A percentile compares a stretch with the other conserved stretches of the same genome.
Conservation (phyloP, 768 basidiomycete species). For the Kwoniella sp. region DNA sequence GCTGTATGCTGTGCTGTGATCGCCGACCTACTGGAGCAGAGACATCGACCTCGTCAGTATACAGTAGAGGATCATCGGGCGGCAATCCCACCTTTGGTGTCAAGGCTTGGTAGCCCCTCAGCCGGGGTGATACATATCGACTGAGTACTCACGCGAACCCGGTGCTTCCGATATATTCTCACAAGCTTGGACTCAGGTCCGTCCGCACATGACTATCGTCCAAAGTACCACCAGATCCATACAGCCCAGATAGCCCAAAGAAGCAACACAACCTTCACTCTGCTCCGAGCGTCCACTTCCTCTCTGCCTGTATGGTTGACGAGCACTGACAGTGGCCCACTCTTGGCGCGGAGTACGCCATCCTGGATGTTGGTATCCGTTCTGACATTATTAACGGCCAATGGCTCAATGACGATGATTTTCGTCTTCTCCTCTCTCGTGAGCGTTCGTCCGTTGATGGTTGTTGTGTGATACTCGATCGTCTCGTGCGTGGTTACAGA, state of each 20-base stretch:
- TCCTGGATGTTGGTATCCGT: background rate
- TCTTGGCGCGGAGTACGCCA: too few relatives aligned
- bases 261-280: background rate
- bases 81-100: too few relatives aligned
- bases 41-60: too few relatives aligned
- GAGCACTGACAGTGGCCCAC: background rate
- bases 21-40: too few relatives aligned
- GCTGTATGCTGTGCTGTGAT: too few relatives aligned
- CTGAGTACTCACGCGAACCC: too few relatives aligned
- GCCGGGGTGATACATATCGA: too few relatives aligned
- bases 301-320: background rate
- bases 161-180: background rate
- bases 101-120: too few relatives aligned
- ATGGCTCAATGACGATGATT: slow-evolving; percentile 34
- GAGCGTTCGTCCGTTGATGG: slow-evolving; percentile 24
- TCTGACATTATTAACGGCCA: background rate
- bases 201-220: background rate
- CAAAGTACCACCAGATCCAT: slow-evolving; percentile 21
- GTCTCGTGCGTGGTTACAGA: slow-evolving; percentile 26
- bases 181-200: background rate
- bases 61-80: too few relatives aligned
- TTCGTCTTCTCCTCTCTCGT: slow-evolving; percentile 32
- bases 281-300: background rate
- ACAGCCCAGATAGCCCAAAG: slow-evolving; percentile 11
- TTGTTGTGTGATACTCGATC: slow-evolving; percentile 6